Evolutionary conservation across 495 filamentous ascomycete genomes (phyloP).

Genomic region (Hypomontagnella monticulosa): DNA sequence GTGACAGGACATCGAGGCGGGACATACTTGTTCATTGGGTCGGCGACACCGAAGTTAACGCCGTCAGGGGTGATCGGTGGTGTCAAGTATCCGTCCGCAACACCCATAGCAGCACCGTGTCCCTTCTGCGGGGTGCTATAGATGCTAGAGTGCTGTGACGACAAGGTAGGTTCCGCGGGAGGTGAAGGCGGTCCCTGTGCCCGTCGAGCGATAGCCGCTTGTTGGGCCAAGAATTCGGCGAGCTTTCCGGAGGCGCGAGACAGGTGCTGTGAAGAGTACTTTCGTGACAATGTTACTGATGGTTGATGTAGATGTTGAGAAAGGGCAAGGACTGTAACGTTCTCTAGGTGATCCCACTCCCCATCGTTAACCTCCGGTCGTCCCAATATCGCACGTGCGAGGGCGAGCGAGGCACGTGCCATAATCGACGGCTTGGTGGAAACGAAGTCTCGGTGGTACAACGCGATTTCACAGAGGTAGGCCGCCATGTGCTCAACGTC

Average conservation of each 20-base stretch:
- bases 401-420: slow-evolving; percentile 83
- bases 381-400: slow-evolving; percentile 86
- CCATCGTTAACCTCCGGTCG: slow-evolving; percentile 77
- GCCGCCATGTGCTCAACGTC: slow-evolving; percentile 94
- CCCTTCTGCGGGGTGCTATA: slow-evolving; percentile 89
- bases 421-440: slow-evolving; percentile 88
- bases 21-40: slow-evolving; percentile 57
- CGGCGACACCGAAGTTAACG: slow-evolving; percentile 63
- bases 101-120: slow-evolving; percentile 65
- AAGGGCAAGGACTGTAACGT: slow-evolving; percentile 78
- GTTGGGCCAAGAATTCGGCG: slow-evolving; percentile 85
- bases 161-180: slow-evolving; percentile 64
- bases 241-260: slow-evolving; percentile 83
- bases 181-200: slow-evolving; percentile 71
- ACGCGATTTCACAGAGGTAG: slow-evolving; percentile 91
- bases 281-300: slow-evolving; percentile 83
- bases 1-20: slow-evolving; percentile 64
- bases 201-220: slow-evolving; percentile 74
- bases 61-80: slow-evolving; percentile 96
- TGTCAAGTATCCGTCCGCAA: slow-evolving; percentile 86
- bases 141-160: slow-evolving; percentile 65
- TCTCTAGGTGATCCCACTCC: slow-evolving; percentile 84
- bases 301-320: slow-evolving; percentile 90
- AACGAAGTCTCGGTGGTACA: slow-evolving; percentile 97
- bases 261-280: slow-evolving; percentile 84